Evolutionary conservation across 2,329 filamentous ascomycete genomes (phyloP), one percentile per base, ranked within the genome.

Genomic region (Rhinocladiella similis): DNA sequence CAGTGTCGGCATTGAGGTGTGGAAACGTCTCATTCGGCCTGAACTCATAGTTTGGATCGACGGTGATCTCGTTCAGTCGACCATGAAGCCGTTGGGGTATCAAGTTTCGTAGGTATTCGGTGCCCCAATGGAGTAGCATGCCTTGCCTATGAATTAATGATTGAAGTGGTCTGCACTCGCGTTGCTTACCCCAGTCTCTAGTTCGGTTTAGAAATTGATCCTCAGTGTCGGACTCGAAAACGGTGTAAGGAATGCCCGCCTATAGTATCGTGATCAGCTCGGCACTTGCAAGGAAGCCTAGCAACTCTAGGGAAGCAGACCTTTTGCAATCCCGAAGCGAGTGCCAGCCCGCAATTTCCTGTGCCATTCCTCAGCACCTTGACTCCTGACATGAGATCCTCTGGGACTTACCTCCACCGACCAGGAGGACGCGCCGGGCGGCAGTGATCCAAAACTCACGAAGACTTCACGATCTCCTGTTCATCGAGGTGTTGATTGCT

Each of bases 401-500:
- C 10, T 14, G n/a, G 35, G n/a, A 38, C 35, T 14, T 38, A 38
- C 35, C 35, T 38, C 35, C 35, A 16, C 35, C 35, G 4, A 38
- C 10, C 35, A 38, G 12, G 12, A 38, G 35, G 10, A 38, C 35
- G n/a, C 35, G 35, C n/a, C 35, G 3, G 3, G 35, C n/a, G 35
- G 35, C 10, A 16, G 35, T 38, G 35, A 38, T 38, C 35, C 4
- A 38, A 13, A 13, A 38, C 35, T 14, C 35, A 16, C 4, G 35
- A 2, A 53, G 70, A 3, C 70, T 25, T 25, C 68, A 35, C 16
- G 20, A 38, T 38, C 4, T 38, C 35, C 35, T 14, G 12, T 38
- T 38, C 12, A 4, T 38, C 22, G 7, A 4, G 22, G 22, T 25
- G 22, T 38, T 16, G 12, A 5, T 38, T 5, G 12, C 10, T 4